A percentile compares a stretch with the other conserved stretches of the same genome.
phyloP scores from a whole-genome alignment of 305 asterid genomes.

The Fraxinus platypoda region DNA sequence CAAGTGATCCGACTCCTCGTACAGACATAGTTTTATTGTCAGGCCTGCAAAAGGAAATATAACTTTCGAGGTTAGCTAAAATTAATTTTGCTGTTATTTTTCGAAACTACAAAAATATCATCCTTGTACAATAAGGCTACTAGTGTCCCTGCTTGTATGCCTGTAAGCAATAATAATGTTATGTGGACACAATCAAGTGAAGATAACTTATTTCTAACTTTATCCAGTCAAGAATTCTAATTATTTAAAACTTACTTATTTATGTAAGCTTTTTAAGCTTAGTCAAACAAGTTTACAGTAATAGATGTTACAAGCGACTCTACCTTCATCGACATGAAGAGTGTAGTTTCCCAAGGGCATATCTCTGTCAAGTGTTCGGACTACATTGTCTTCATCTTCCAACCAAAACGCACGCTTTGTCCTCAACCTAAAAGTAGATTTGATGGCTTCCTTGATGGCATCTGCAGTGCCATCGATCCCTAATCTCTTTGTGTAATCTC shows the following conservation, averaged over 20 bases:
- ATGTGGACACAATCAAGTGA: neutral
- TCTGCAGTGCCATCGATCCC: slow-evolving; percentile 79
- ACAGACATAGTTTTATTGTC: slow-evolving; percentile 61
- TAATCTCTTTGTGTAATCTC: slow-evolving; percentile 68
- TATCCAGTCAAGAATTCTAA: neutral
- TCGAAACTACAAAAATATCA: neutral
- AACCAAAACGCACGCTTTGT: slow-evolving; percentile 91
- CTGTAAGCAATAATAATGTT: neutral
- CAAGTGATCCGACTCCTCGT: slow-evolving; percentile 57
- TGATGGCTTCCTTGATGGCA: slow-evolving; percentile 82
- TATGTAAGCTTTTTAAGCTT: neutral
- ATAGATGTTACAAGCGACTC: neutral
- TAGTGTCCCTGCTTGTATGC: neutral
- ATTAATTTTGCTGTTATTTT: neutral
- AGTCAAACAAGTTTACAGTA: neutral
- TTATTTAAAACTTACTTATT: neutral
- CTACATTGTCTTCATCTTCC: slow-evolving; percentile 81
- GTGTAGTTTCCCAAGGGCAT: slow-evolving; percentile 91
- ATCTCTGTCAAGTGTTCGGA: slow-evolving; percentile 78
- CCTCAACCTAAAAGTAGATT: slow-evolving; percentile 74
- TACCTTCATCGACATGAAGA: slow-evolving; percentile 92
- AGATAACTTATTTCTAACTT: neutral
- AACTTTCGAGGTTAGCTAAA: neutral
- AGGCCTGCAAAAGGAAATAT: slow-evolving; percentile 43
- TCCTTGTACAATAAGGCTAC: neutral